These are phyloP conservation scores for Fusarium sp. DNA, from an alignment of 2,329 filamentous ascomycete genomes.

Conservation along the genomic window DNA sequence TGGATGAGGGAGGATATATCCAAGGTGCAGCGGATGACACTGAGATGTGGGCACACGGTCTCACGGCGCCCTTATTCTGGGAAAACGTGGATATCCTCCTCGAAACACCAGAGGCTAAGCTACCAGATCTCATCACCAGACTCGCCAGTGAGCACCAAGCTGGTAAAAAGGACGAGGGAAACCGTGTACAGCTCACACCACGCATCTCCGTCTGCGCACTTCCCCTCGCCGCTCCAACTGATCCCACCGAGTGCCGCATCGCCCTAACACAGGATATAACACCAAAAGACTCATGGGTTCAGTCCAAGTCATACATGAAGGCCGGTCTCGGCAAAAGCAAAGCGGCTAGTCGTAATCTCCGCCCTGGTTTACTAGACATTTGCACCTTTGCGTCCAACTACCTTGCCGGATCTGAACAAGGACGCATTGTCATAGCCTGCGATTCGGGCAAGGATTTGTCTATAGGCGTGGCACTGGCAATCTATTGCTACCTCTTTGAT, in stretches of 20 bases:
- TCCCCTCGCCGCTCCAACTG: constrained; percentile 33
- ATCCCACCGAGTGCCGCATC: constrained; percentile 51
- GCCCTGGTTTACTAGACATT: constrained; percentile 73
- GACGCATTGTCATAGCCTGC: constrained; percentile 71
- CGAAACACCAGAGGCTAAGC: constrained; percentile 71
- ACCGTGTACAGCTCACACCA: constrained; percentile 47
- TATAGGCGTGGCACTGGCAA: constrained; percentile 78
- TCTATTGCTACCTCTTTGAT: constrained; percentile 79
- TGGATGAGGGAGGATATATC: constrained; percentile 76
- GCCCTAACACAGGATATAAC: constrained; percentile 56
- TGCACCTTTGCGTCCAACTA: constrained; percentile 63
- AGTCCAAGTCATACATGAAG: constrained; percentile 55
- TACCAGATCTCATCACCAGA: constrained; percentile 59
- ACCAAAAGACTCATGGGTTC: constrained; percentile 54
- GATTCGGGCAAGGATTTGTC: constrained; percentile 83
- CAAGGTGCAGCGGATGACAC: constrained; percentile 96
- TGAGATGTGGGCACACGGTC: constrained; percentile 88
- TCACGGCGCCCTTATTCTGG: constrained; percentile 88
- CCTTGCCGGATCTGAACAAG: constrained; percentile 38
- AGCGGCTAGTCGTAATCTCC: constrained; percentile 83
- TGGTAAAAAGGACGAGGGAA: constrained; percentile 11
- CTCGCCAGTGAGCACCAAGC: constrained; percentile 52
- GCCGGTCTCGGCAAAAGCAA: constrained; percentile 79
- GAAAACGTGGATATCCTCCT: constrained; percentile 70
- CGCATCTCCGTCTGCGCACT: constrained; percentile 52